Evolutionary conservation across 805 yeast species (phyloP).

Genomic region (Wickerhamiella azymoides): DNA sequence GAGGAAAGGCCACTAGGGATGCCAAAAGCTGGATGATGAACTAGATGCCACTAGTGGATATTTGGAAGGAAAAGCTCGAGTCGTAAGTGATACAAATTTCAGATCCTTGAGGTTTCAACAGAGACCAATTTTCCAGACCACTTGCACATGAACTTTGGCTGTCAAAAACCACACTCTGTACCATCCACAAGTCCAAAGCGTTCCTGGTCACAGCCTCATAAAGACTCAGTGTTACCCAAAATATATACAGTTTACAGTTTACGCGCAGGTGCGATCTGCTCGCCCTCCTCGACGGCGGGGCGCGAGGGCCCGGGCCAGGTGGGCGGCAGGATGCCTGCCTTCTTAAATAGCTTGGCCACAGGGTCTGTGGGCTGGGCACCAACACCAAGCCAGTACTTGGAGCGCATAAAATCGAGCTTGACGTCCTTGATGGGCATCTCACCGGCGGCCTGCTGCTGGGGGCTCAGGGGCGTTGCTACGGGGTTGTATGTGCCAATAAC

Average conservation of each 20-base stretch:
- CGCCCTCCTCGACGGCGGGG: slow-evolving; percentile 18
- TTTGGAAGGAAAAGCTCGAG: no score
- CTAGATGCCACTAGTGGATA: no score
- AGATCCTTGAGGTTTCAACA: no score
- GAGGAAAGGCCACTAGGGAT: no score
- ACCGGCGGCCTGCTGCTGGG: slow-evolving; percentile 44
- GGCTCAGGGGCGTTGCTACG: slow-evolving; percentile 51
- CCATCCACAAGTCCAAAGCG: no score
- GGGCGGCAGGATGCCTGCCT: slow-evolving; percentile 44
- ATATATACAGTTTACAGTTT: neutral
- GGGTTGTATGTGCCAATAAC: slow-evolving; percentile 93
- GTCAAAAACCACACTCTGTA: no score
- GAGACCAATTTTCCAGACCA: no score
- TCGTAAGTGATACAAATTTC: no score
- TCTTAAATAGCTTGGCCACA: slow-evolving; percentile 60
- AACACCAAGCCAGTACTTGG: slow-evolving; percentile 93
- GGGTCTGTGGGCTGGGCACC: slow-evolving; percentile 91
- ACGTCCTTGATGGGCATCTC: slow-evolving; percentile 59
- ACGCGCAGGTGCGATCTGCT: slow-evolving; percentile 21
- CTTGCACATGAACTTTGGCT: no score
- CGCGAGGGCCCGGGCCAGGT: slow-evolving; percentile 25
- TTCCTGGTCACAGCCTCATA: no score
- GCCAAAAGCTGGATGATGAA: no score
- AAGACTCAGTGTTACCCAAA: no score
- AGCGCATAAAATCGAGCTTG: slow-evolving; percentile 69